Evolutionary conservation across 495 filamentous ascomycete genomes (phyloP).

Genomic region (Podospora australis): DNA sequence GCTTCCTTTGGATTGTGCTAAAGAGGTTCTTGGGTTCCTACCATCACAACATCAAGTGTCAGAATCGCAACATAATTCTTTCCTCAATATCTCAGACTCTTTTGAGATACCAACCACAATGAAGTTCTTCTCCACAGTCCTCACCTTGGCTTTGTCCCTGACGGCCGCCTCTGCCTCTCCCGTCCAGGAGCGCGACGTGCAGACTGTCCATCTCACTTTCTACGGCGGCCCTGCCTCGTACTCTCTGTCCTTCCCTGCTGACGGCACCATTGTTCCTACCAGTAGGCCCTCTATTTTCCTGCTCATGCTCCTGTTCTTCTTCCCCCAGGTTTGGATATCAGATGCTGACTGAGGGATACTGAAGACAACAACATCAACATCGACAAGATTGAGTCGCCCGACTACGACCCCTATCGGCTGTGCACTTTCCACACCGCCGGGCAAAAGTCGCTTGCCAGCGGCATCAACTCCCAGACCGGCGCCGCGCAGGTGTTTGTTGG

Average conservation of each 20-base stretch:
- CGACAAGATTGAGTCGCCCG: slow-evolving; percentile 24
- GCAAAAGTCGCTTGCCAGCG: slow-evolving; percentile 9
- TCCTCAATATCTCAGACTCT: too few relatives aligned
- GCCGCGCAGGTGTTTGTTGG: slow-evolving; percentile 23
- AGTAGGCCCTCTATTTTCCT: slow-evolving; percentile 10
- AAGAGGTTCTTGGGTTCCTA: too few relatives aligned
- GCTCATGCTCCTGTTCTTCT: not conserved
- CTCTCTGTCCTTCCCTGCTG: slow-evolving; percentile 22
- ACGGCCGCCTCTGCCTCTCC: slow-evolving; percentile 12
- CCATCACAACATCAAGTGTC: not conserved
- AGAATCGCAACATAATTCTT: not conserved
- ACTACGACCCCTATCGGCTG: slow-evolving; percentile 21
- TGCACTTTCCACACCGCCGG: slow-evolving; percentile 21
- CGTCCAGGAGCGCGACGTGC: slow-evolving; percentile 15
- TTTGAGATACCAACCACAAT: slow-evolving; percentile 6
- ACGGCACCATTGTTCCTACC: slow-evolving; percentile 19
- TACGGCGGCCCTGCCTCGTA: slow-evolving; percentile 25
- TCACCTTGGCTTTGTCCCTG: slow-evolving; percentile 6
- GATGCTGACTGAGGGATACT: not conserved
- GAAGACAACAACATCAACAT: slow-evolving; percentile 22
- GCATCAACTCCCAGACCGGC: slow-evolving; percentile 17
- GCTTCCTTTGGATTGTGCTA: too few relatives aligned
- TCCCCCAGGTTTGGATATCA: not conserved
- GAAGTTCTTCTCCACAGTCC: slow-evolving; percentile 12
- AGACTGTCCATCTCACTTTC: slow-evolving; percentile 25